phyloP scores from a whole-genome alignment of 2,329 filamentous ascomycete species.

The Fusarium staphyleae region DNA sequence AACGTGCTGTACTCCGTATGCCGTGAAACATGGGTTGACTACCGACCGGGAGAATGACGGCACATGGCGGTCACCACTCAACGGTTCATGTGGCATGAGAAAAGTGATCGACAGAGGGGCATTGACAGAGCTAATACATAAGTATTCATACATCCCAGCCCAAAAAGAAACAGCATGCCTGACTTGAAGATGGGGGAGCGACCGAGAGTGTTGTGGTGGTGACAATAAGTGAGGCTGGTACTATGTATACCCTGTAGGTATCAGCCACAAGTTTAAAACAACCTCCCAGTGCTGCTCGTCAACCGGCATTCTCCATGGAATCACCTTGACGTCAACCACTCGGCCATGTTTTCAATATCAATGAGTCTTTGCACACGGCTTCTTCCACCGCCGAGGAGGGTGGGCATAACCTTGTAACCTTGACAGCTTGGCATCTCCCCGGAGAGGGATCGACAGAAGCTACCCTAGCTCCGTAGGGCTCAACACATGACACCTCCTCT shows the following conservation, averaged over 20 bases:
- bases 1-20: conserved; percentile 16
- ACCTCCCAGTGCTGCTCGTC: not conserved
- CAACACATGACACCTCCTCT: conserved; percentile 17
- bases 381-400: not conserved
- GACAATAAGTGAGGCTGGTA: not conserved
- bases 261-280: conserved; percentile 4
- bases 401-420: not conserved
- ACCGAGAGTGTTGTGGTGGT: no score
- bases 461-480: conserved; percentile 21
- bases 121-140: not conserved
- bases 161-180: no score
- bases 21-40: conserved; percentile 29
- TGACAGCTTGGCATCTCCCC: not conserved
- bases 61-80: not conserved
- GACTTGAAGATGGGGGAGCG: no score
- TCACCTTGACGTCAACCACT: conserved; percentile 37
- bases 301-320: conserved; percentile 9
- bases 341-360: not conserved
- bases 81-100: not conserved
- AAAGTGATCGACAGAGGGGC: not conserved
- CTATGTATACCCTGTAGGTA: not conserved
- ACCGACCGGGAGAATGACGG: conserved; percentile 16
- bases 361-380: not conserved
- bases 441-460: not conserved
- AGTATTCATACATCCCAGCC: no score